Percentiles rank a stretch among this genome's conserved stretches.
These are phyloP conservation scores for Rhododendron griersonianum DNA, from an alignment of 148 eudicot genomes.

Conservation along the genomic window DNA sequence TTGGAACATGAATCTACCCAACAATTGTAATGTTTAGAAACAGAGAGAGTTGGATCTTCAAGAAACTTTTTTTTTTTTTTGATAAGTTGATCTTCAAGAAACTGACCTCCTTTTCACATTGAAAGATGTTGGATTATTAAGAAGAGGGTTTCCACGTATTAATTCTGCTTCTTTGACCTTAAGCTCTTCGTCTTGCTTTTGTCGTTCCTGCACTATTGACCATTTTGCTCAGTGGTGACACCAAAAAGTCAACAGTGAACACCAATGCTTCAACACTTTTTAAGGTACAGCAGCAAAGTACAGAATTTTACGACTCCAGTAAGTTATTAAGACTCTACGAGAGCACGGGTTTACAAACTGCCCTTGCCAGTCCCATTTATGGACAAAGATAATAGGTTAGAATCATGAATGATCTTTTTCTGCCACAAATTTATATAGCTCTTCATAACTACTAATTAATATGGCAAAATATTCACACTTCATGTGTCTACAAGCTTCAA, in stretches of 20 bases:
- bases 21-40: background rate
- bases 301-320: background rate
- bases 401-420: background rate
- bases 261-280: background rate
- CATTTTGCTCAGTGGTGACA: background rate
- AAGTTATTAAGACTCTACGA: background rate
- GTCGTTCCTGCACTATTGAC: conserved; percentile 47
- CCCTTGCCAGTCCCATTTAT: background rate
- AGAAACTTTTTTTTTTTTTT: no score
- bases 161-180: conserved; percentile 89
- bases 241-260: background rate
- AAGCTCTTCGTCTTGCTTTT: conserved; percentile 74
- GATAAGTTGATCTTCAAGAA: background rate
- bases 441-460: background rate
- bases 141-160: conserved; percentile 84
- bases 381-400: background rate
- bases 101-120: conserved; percentile 88
- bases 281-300: background rate
- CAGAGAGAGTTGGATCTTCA: background rate
- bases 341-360: background rate
- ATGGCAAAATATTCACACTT: background rate
- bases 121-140: conserved; percentile 68
- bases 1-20: background rate
- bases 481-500: background rate
- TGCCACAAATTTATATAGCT: background rate